These are phyloP conservation scores for Haplographium delicatum DNA, from an alignment of 495 filamentous ascomycete genomes.

Conservation along the genomic window DNA sequence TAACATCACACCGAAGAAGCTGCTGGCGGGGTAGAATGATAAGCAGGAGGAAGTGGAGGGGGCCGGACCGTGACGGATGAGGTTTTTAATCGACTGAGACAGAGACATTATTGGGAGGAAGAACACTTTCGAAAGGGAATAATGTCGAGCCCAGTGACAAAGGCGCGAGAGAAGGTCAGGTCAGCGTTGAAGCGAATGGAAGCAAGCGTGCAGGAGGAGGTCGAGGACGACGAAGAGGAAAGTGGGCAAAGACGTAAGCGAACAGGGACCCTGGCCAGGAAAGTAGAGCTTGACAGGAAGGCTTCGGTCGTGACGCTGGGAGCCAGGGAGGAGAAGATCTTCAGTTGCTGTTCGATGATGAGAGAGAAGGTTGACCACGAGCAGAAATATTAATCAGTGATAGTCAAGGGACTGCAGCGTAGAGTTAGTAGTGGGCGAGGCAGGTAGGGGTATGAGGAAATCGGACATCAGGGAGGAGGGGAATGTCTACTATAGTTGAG, in stretches of 20 bases:
- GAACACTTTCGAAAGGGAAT: no score
- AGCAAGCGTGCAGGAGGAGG: slow-evolving; percentile 8
- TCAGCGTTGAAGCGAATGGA: slow-evolving; percentile 7
- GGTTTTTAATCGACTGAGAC: slow-evolving; percentile 83
- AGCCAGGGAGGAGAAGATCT: background rate
- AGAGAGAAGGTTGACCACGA: no score
- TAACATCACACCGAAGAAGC: slow-evolving; percentile 5
- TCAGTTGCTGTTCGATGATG: background rate
- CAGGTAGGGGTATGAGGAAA: no score
- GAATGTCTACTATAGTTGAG: no score
- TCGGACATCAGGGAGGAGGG: no score
- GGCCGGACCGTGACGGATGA: slow-evolving; percentile 80
- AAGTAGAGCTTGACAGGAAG: background rate
- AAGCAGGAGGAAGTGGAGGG: slow-evolving; percentile 4
- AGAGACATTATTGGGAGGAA: slow-evolving; percentile 29
- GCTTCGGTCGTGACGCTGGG: background rate
- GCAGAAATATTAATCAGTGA: no score
- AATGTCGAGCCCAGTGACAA: no score
- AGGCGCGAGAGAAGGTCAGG: slow-evolving; percentile 1
- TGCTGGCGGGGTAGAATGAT: slow-evolving; percentile 13
- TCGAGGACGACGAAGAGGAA: background rate
- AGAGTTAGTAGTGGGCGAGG: no score
- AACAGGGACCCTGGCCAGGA: slow-evolving; percentile 3
- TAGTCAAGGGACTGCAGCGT: no score
- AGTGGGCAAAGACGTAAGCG: slow-evolving; percentile 6